Percentiles rank a stretch among this genome's conserved stretches.
These are phyloP conservation scores for Talaromyces sp. DNA, from an alignment of 2,329 filamentous ascomycete genomes.

Conservation along the genomic window DNA sequence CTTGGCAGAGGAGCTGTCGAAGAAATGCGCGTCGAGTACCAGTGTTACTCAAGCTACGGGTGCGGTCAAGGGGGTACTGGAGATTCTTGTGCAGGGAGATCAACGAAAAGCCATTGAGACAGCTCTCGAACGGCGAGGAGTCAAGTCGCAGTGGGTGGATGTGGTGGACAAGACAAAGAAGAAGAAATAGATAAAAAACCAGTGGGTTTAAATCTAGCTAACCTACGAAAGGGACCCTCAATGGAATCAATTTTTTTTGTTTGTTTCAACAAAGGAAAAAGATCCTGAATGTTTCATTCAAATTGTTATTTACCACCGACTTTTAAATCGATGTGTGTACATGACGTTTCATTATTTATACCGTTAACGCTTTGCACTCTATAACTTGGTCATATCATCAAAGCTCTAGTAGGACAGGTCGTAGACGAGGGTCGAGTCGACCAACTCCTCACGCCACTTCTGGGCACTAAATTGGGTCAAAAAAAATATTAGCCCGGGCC, in stretches of 20 bases:
- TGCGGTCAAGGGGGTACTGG: conserved; percentile 60
- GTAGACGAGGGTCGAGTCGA: background rate
- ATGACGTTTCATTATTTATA: background rate
- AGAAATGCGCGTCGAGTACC: conserved; percentile 64
- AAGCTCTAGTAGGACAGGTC: background rate
- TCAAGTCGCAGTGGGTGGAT: conserved; percentile 58
- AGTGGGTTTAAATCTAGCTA: no score
- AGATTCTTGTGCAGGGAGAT: conserved; percentile 64
- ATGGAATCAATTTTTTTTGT: background rate
- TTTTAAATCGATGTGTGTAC: background rate
- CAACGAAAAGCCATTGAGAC: conserved; percentile 59
- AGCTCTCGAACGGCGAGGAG: conserved; percentile 56
- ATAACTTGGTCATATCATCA: background rate
- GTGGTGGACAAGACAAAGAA: conserved; percentile 65
- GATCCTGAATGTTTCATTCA: background rate
- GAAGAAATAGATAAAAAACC: conserved; percentile 44
- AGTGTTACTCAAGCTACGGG: conserved; percentile 60
- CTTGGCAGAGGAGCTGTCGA: conserved; percentile 62
- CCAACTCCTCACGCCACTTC: background rate
- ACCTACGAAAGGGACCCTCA: background rate
- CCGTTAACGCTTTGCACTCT: no score
- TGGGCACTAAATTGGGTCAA: background rate
- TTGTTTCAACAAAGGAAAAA: background rate
- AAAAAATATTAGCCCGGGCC: background rate
- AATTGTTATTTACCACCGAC: no score